Evolutionary conservation across 306 rosid species (phyloP).

Genomic region (Quercus alba): DNA sequence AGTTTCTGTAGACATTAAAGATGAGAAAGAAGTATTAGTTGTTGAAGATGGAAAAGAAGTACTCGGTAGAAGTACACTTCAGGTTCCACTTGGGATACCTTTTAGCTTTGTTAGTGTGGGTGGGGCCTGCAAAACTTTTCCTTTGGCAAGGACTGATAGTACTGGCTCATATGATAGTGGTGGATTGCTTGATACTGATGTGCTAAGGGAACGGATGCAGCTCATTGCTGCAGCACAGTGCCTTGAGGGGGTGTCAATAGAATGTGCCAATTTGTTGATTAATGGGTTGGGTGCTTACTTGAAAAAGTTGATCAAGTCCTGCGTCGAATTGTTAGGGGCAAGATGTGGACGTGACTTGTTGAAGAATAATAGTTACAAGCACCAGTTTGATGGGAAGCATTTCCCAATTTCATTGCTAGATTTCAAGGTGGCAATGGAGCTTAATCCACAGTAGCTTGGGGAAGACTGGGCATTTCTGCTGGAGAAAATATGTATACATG

Average conservation of each 20-base stretch:
- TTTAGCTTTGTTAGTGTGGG: conserved; percentile 77
- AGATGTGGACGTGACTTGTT: conserved; percentile 51
- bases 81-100: conserved; percentile 91
- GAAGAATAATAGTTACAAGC: conserved; percentile 49
- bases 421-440: conserved; percentile 94
- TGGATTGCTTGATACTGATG: conserved; percentile 63
- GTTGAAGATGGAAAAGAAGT: conserved; percentile 63
- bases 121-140: conserved; percentile 69
- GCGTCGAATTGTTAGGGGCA: conserved; percentile 71
- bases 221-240: conserved; percentile 83
- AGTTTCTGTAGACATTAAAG: conserved; percentile 33
- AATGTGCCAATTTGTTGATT: conserved; percentile 74
- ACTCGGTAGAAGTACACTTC: conserved; percentile 50
- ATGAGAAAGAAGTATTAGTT: conserved; percentile 37
- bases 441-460: conserved; percentile 90
- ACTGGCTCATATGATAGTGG: conserved; percentile 59
- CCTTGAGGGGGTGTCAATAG: conserved; percentile 74
- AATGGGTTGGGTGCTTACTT: conserved; percentile 67
- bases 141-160: conserved; percentile 46
- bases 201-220: conserved; percentile 75
- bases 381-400: conserved; percentile 65
- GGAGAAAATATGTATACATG: conserved; percentile 83
- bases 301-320: conserved; percentile 74
- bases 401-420: conserved; percentile 66
- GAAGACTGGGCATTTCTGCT: conserved; percentile 93